These are phyloP conservation scores for Sphaerobolus stellatus DNA, from an alignment of 1,284 basidiomycete species.

Conservation along the genomic window DNA sequence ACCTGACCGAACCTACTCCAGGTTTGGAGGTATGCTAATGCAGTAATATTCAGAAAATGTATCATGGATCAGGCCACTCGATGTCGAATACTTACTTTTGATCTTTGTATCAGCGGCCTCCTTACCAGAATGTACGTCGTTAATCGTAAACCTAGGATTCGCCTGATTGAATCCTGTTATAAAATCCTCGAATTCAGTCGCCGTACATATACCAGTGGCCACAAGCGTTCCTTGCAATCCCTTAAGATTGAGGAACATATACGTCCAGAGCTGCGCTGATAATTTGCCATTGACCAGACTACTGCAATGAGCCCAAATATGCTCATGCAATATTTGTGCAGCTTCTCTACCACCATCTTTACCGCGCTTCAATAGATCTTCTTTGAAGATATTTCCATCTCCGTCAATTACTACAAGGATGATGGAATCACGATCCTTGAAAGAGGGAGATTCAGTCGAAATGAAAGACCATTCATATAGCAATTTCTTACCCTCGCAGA, in stretches of 20 bases:
- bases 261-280: slow-evolving; percentile 76
- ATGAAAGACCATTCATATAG: background rate
- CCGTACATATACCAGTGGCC: slow-evolving; percentile 53
- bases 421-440: slow-evolving; percentile 58
- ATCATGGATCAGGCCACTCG: too few species aligned
- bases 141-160: slow-evolving; percentile 63
- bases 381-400: slow-evolving; percentile 64
- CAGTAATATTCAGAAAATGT: background rate
- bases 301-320: slow-evolving; percentile 62
- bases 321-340: slow-evolving; percentile 63
- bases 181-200: slow-evolving; percentile 67
- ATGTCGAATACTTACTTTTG: slow-evolving; percentile 47
- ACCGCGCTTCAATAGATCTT: slow-evolving; percentile 57
- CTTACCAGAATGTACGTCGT: slow-evolving; percentile 70
- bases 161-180: slow-evolving; percentile 67
- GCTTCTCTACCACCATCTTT: slow-evolving; percentile 65
- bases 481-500: background rate
- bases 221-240: slow-evolving; percentile 52
- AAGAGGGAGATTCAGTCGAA: background rate
- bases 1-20: slow-evolving; percentile 74
- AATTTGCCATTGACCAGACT: too few species aligned
- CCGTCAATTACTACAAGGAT: slow-evolving; percentile 75
- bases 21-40: slow-evolving; percentile 70
- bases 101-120: slow-evolving; percentile 71
- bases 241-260: slow-evolving; percentile 64